A percentile compares a stretch with the other conserved stretches of the same genome.
These are phyloP conservation scores for Schizochytrium sp. DNA, from an alignment of 108 stramenopile species.

Conservation along the genomic window DNA sequence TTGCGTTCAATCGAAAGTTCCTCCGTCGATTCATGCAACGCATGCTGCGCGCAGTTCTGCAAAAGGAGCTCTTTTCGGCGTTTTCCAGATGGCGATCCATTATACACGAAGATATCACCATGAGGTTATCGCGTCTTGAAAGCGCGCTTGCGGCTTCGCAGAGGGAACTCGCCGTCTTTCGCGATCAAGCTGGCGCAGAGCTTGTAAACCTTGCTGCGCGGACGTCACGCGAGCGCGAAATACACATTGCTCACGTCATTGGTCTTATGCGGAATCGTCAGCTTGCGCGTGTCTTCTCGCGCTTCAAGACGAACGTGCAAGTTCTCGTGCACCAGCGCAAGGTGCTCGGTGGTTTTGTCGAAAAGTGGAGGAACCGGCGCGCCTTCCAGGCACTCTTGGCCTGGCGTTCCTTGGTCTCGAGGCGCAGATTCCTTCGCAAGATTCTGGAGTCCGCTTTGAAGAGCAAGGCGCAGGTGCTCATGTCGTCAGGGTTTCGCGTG, in stretches of 20 bases:
- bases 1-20: background rate
- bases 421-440: background rate
- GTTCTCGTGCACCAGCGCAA: background rate
- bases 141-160: background rate
- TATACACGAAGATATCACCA: background rate
- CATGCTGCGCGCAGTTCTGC: background rate
- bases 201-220: background rate
- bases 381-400: background rate
- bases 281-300: background rate
- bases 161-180: background rate
- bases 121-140: background rate
- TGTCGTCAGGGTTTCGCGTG: background rate
- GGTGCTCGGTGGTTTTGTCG: background rate
- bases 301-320: background rate
- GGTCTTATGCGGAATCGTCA: background rate
- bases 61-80: background rate
- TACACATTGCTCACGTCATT: background rate
- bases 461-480: background rate
- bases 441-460: background rate
- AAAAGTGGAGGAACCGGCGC: background rate
- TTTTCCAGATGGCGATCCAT: background rate
- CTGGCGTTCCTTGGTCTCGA: background rate
- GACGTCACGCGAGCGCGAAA: background rate
- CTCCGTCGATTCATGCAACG: background rate
- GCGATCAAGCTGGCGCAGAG: background rate